Percentiles rank a stretch among this genome's conserved stretches.
Evolutionary conservation across 2,329 filamentous ascomycete genomes (phyloP).

Genomic region (Trichophyton verrucosum): DNA sequence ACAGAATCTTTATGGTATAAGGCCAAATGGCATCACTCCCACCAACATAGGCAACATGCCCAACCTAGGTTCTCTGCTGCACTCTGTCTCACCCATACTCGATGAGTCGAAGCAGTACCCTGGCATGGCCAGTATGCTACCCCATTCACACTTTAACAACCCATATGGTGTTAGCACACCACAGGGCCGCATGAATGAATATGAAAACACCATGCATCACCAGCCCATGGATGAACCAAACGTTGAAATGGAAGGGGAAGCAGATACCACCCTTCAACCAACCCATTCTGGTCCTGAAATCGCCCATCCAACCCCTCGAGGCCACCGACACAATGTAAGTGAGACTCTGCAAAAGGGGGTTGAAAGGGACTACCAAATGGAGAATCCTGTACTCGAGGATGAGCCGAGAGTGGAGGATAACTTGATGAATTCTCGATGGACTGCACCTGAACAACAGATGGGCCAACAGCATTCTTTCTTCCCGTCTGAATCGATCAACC

Average conservation of each 20-base stretch:
- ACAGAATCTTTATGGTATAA: constrained; percentile 32
- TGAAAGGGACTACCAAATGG: constrained; percentile 74
- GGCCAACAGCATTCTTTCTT: constrained; percentile 13
- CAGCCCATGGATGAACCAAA: constrained; percentile 10
- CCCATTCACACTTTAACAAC: background rate
- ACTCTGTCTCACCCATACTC: constrained; percentile 50
- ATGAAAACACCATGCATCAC: constrained; percentile 12
- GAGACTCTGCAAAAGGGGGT: constrained; percentile 71
- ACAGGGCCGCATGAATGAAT: constrained; percentile 16
- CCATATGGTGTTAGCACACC: background rate
- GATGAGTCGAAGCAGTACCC: constrained; percentile 35
- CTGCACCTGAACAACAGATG: constrained; percentile 20
- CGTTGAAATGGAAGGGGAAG: constrained; percentile 7
- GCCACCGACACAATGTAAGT: constrained; percentile 60
- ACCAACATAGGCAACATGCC: constrained; percentile 36
- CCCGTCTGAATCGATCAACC: constrained; percentile 9
- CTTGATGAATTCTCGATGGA: constrained; percentile 27
- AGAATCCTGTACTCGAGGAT: constrained; percentile 67
- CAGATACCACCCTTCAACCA: constrained; percentile 13
- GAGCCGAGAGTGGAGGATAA: constrained; percentile 41
- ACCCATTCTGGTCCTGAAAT: constrained; percentile 32
- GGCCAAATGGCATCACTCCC: constrained; percentile 44
- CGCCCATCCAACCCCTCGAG: constrained; percentile 48
- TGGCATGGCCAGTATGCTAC: background rate
- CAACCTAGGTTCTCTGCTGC: constrained; percentile 40